These are phyloP conservation scores for Colletotrichum liaoningense DNA, from an alignment of 2,329 filamentous ascomycete species.

Conservation along the genomic window DNA sequence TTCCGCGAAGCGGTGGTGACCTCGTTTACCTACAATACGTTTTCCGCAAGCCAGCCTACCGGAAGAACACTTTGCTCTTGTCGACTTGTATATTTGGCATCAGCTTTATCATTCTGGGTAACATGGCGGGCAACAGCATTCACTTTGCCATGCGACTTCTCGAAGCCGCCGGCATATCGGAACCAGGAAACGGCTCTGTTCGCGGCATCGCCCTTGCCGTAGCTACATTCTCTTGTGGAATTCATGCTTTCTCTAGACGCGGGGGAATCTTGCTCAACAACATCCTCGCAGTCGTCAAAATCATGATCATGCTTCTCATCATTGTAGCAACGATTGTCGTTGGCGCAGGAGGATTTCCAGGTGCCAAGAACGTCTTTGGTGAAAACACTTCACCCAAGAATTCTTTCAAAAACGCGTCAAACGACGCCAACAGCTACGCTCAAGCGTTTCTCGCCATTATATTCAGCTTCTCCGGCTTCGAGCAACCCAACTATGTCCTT, in stretches of 20 bases:
- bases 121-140: conserved; percentile 61
- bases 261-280: conserved; percentile 65
- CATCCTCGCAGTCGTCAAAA: conserved; percentile 60
- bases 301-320: conserved; percentile 59
- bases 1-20: conserved; percentile 8
- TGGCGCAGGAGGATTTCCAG: conserved; percentile 41
- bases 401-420: conserved; percentile 40
- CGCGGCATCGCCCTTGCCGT: conserved; percentile 60
- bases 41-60: conserved; percentile 50
- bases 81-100: conserved; percentile 58
- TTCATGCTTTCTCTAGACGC: conserved; percentile 60
- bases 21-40: conserved; percentile 55
- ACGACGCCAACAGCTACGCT: conserved; percentile 46
- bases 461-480: conserved; percentile 50
- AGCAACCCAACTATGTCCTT: conserved; percentile 51
- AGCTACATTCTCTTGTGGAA: conserved; percentile 55
- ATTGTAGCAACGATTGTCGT: conserved; percentile 47
- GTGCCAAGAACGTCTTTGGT: conserved; percentile 40
- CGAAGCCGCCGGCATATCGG: conserved; percentile 44
- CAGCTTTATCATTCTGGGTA: conserved; percentile 58
- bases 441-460: conserved; percentile 57
- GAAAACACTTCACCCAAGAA: conserved; percentile 41
- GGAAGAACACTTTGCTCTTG: conserved; percentile 48
- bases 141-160: conserved; percentile 56
- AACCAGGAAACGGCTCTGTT: conserved; percentile 47